Evolutionary conservation across 2,329 filamentous ascomycete species (phyloP).

Genomic region (Aspergillus tanneri): DNA sequence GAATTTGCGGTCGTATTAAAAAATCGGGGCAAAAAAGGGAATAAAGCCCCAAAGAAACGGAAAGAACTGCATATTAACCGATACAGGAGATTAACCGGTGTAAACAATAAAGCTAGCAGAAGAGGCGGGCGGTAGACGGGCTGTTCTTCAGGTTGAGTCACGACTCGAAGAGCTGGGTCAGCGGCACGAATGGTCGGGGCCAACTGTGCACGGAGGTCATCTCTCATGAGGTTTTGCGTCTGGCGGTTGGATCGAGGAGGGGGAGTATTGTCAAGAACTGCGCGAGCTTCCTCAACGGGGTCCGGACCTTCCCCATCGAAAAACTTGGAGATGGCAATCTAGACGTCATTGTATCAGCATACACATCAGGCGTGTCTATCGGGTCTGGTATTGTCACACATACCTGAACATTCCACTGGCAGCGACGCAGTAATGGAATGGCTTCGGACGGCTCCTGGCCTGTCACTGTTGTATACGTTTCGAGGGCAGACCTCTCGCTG

Average conservation of each 20-base stretch:
- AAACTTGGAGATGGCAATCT: constrained; percentile 97
- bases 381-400: neutral
- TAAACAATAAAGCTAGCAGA: constrained; percentile 72
- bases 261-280: constrained; percentile 57
- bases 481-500: constrained; percentile 76
- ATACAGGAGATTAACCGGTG: constrained; percentile 78
- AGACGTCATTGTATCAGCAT: constrained; percentile 10
- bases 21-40: constrained; percentile 74
- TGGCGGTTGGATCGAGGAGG: constrained; percentile 64
- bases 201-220: constrained; percentile 36
- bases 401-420: constrained; percentile 95
- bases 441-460: constrained; percentile 76
- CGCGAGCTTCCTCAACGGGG: constrained; percentile 72
- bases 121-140: constrained; percentile 69
- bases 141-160: constrained; percentile 68
- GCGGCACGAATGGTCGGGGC: constrained; percentile 42
- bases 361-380: neutral
- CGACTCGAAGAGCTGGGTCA: constrained; percentile 79
- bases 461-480: constrained; percentile 86
- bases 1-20: constrained; percentile 50
- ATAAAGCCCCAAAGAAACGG: constrained; percentile 71
- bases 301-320: constrained; percentile 93
- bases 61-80: constrained; percentile 65
- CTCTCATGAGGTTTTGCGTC: constrained; percentile 67
- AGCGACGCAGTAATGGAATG: constrained; percentile 74